Conservation (phyloP, 78 protist species). For the Dictyostelium discoideum region DNA sequence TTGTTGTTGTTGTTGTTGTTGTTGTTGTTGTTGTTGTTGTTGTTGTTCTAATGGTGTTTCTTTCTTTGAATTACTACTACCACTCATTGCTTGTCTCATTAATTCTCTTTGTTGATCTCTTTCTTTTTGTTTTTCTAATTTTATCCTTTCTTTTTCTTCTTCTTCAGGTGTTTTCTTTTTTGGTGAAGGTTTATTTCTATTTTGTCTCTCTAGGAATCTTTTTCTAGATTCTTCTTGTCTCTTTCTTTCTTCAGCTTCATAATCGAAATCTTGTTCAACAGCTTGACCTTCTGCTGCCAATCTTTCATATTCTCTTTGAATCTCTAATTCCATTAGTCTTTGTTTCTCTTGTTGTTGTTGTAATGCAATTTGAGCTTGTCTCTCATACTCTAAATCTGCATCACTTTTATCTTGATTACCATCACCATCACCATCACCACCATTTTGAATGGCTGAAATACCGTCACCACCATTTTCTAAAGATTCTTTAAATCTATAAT, state of each 20-base stretch:
- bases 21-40: neutral
- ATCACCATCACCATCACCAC: neutral
- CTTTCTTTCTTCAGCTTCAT: neutral
- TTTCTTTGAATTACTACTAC: neutral
- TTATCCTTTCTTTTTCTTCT: conserved; percentile 14
- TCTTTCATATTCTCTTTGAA: conserved; percentile 61
- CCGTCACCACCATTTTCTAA: conserved; percentile 11
- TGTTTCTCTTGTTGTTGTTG: conserved; percentile 46
- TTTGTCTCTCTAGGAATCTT: conserved; percentile 12
- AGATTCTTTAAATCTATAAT: neutral
- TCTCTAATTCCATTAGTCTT: conserved; percentile 53
- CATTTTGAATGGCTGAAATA: neutral
- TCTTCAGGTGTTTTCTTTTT: conserved; percentile 18
- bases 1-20: neutral
- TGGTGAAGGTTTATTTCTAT: neutral
- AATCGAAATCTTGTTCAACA: neutral
- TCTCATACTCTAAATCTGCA: conserved; percentile 16
- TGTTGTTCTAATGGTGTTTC: neutral
- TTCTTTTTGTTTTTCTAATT: conserved; percentile 57
- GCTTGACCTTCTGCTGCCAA: conserved; percentile 38
- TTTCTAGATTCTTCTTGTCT: neutral
- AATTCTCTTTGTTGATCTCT: conserved; percentile 35
- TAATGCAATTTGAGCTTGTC: neutral
- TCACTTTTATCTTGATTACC: neutral
- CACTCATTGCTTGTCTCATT: conserved; percentile 52